Evolutionary conservation across 306 rosid genomes (phyloP), one percentile per base, ranked within the genome.

Genomic region (Cicer bijugum): DNA sequence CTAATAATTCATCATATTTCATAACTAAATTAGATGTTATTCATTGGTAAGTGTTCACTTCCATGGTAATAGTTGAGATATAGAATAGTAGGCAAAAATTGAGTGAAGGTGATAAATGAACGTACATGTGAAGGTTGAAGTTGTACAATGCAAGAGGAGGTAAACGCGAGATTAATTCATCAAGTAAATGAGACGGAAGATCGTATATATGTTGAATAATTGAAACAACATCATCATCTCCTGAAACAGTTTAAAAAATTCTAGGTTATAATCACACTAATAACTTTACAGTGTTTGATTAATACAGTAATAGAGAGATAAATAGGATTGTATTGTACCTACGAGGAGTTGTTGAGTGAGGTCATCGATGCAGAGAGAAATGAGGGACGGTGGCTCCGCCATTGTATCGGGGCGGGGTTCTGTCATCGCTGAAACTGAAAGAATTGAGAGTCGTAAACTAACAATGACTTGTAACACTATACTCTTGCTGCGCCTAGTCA

Each of bases 121-220:
- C 88, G 8, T 84, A 93, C 97, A 80, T 19, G 14, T 85, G 74
- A 14, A 58, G 73, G 19, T 83, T 89, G 43, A 91, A 73, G 61
- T 79, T 88, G 17, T 64, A 81, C 71, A 93, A 74, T 4, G 80
- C 80, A 65, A 88, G 4, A 33, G 96, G 97, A 35, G 91, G 89
- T 61, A 82, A 78, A 57, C 67, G 72, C 52, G n/a, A 67, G 67
- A 84, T 83, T 12, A 91, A 78, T 56, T 72, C 15, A 69, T 89
- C 77, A 15, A 91, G 45, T 37, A 93, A 75, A 57, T 91, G 37
- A 42, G 69, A 45, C 3, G 92, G 92, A 67, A 93, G 86, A 28
- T 82, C 83, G 44, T 72, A 47, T 9, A 86, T 15, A 56, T 46
- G 84, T 2, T 78, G 74, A n/a, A 85, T 69, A 72, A 81, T 63